Conservation (phyloP, 768 basidiomycete genomes). For the Sutorius australiensis region DNA sequence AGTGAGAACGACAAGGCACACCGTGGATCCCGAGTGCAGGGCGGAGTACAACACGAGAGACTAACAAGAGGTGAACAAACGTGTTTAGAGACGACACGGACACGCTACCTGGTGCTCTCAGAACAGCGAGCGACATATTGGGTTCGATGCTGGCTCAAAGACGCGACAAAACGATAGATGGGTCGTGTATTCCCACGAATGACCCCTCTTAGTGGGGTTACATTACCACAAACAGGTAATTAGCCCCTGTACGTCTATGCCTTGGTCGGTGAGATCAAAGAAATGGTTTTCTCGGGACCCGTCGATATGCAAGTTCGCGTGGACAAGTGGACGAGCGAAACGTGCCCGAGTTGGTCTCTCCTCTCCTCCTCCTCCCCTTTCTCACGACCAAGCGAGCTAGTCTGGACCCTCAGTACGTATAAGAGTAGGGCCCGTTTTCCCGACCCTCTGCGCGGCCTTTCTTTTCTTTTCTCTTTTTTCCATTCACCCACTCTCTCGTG, state of each 20-base stretch:
- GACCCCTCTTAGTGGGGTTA: conserved; percentile 11
- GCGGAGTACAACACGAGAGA: conserved; percentile 39
- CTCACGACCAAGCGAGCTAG: conserved; percentile 27
- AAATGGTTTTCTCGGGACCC: neutral
- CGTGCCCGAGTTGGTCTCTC: neutral
- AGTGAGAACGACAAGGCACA: conserved; percentile 17
- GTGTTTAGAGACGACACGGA: conserved; percentile 28
- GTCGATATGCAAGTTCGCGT: neutral
- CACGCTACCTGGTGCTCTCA: conserved; percentile 36
- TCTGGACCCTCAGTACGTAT: conserved; percentile 23
- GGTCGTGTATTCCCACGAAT: conserved; percentile 4
- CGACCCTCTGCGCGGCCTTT: neutral
- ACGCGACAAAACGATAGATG: neutral
- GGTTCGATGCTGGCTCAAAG: neutral
- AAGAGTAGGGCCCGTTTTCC: conserved; percentile 14
- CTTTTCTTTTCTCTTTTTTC: neutral
- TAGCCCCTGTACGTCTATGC: conserved; percentile 6
- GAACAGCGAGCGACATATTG: conserved; percentile 43
- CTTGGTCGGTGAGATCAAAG: neutral
- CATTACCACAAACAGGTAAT: neutral
- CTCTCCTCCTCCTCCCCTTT: conserved; percentile 11
- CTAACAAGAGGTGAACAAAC: conserved; percentile 21
- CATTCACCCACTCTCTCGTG: neutral
- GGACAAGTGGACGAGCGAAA: neutral
- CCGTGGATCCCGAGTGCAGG: conserved; percentile 44